A percentile compares a stretch with the other conserved stretches of the same genome.
Conservation (phyloP, 257 asterid species). For the Capsicum chinense region DNA sequence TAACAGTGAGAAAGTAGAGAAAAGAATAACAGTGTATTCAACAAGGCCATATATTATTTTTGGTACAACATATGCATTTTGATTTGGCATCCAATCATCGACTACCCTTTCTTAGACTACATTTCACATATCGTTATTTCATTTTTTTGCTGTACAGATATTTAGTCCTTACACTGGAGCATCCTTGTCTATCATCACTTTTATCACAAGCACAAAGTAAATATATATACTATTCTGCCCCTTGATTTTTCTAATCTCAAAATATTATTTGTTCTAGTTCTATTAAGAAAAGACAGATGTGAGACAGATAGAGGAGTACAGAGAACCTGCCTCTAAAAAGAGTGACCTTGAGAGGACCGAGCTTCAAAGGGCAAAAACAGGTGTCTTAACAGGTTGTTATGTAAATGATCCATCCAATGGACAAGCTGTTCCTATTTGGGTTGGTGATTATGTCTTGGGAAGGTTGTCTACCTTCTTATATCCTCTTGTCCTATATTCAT, state of each 20-base stretch:
- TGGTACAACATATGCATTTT: slow-evolving; percentile 85
- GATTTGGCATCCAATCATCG: slow-evolving; percentile 24
- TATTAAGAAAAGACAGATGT: slow-evolving; percentile 30
- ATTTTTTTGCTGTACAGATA: slow-evolving; percentile 58
- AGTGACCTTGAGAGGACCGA: slow-evolving; percentile 98
- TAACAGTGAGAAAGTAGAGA: slow-evolving; percentile 53
- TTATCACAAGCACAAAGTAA: slow-evolving; percentile 66
- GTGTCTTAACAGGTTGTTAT: slow-evolving; percentile 89
- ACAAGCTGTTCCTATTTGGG: slow-evolving; percentile 84
- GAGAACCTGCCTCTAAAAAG: slow-evolving; percentile 81
- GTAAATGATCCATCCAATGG: slow-evolving; percentile 94
- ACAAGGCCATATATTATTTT: slow-evolving; percentile 96
- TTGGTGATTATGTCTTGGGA: slow-evolving; percentile 97
- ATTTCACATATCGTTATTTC: neutral
- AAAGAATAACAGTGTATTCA: slow-evolving; percentile 75
- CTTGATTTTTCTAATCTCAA: slow-evolving; percentile 16
- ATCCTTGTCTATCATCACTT: slow-evolving; percentile 65
- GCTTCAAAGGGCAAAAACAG: slow-evolving; percentile 93
- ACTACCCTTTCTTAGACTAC: neutral
- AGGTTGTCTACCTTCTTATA: slow-evolving; percentile 52
- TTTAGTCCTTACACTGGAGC: slow-evolving; percentile 94
- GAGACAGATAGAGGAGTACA: slow-evolving; percentile 84
- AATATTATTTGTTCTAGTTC: slow-evolving; percentile 31
- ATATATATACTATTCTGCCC: slow-evolving; percentile 52
- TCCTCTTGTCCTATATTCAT: slow-evolving; percentile 23